Conservation (phyloP, 1,284 basidiomycete species). For the Ustilago trichophora region DNA sequence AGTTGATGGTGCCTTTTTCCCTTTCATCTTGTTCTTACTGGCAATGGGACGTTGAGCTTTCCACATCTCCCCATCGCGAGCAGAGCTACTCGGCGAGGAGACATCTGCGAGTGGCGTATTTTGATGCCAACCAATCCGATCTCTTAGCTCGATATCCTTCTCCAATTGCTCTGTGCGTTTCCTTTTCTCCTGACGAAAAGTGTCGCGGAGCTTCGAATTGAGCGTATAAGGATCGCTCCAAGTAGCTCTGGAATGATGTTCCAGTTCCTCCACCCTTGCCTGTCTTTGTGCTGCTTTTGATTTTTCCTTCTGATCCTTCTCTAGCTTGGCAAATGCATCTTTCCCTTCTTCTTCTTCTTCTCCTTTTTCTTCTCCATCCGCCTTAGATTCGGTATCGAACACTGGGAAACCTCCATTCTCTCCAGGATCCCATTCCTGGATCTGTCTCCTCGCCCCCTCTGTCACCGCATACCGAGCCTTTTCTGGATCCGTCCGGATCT, state of each 20-base stretch:
- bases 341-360: conserved; percentile 59
- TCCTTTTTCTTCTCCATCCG: conserved; percentile 75
- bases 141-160: conserved; percentile 76
- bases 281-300: conserved; percentile 75
- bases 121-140: conserved; percentile 60
- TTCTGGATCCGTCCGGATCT: conserved; percentile 96
- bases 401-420: conserved; percentile 90
- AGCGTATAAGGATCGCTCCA: conserved; percentile 85
- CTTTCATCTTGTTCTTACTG: neutral
- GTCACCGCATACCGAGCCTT: conserved; percentile 91
- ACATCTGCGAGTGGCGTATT: conserved; percentile 47
- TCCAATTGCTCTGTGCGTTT: conserved; percentile 74
- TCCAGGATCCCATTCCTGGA: conserved; percentile 93
- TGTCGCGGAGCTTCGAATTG: conserved; percentile 77
- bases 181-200: conserved; percentile 86
- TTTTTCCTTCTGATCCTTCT: conserved; percentile 83
- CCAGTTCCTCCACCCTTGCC: conserved; percentile 80
- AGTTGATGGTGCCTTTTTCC: neutral
- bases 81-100: conserved; percentile 59
- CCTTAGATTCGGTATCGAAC: conserved; percentile 72
- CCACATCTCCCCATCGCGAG: neutral
- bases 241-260: conserved; percentile 76
- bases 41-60: neutral
- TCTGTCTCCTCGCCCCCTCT: conserved; percentile 87
- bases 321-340: conserved; percentile 86